phyloP scores from a whole-genome alignment of 257 asterid genomes.

The Hygrophila difformis region DNA sequence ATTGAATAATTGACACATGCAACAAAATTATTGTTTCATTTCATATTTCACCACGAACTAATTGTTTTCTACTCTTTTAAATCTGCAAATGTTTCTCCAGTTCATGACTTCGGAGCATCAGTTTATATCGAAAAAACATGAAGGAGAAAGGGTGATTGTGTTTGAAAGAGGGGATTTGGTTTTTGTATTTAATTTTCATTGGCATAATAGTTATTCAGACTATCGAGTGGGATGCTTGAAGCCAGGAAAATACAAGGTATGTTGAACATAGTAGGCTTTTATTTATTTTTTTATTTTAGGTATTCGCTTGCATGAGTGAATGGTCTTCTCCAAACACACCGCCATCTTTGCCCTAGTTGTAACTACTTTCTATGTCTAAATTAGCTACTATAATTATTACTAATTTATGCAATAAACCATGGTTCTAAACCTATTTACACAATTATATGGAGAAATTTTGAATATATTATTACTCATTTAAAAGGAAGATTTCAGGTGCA shows the following conservation, averaged over 20 bases:
- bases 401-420: too few species aligned
- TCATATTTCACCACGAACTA: not conserved
- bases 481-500: not conserved
- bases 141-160: conserved; percentile 66
- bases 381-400: too few species aligned
- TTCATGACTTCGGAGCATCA: conserved; percentile 95
- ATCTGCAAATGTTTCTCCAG: conserved; percentile 29
- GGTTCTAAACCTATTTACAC: too few species aligned
- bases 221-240: conserved; percentile 76
- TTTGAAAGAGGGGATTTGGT: conserved; percentile 82
- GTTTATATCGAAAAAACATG: conserved; percentile 75
- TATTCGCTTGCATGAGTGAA: too few species aligned
- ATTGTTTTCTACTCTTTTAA: too few species aligned
- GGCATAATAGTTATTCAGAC: conserved; percentile 74
- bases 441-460: too few species aligned
- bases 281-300: not conserved
- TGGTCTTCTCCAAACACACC: not conserved
- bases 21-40: not conserved
- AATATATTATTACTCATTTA: not conserved
- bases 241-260: conserved; percentile 96
- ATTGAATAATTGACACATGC: too few species aligned
- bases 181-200: conserved; percentile 88
- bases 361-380: not conserved
- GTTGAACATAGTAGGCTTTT: too few species aligned
- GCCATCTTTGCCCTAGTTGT: not conserved